Conservation (phyloP, 306 rosid species). For the Trichosanthes truncata region DNA sequence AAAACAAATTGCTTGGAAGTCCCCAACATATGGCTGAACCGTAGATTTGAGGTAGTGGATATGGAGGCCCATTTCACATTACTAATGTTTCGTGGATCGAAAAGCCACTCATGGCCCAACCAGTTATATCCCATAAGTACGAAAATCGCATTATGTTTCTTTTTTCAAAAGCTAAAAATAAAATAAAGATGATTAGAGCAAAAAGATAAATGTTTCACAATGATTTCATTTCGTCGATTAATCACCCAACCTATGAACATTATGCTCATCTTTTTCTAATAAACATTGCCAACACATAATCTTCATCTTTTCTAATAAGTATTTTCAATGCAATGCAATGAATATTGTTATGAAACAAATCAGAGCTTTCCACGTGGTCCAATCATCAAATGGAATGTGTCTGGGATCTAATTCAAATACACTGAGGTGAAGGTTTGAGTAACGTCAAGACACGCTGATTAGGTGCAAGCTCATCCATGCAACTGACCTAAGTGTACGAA, state of each 20-base stretch:
- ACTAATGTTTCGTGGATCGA: background rate
- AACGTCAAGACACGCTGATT: too few species aligned
- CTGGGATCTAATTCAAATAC: too few species aligned
- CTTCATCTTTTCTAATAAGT: too few species aligned
- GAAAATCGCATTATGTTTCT: background rate
- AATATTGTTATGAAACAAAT: too few species aligned
- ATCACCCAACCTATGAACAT: background rate
- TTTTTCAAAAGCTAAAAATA: background rate
- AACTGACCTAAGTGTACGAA: too few species aligned
- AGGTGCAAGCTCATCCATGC: too few species aligned
- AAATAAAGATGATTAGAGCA: background rate
- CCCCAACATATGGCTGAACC: background rate
- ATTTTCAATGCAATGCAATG: too few species aligned
- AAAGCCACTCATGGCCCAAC: background rate
- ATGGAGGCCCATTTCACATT: background rate
- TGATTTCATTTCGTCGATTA: background rate
- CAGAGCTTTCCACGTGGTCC: too few species aligned
- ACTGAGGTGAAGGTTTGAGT: too few species aligned
- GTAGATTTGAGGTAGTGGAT: background rate
- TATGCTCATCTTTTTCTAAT: background rate
- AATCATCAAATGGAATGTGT: too few species aligned
- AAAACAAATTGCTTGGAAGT: background rate
- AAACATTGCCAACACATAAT: too few species aligned
- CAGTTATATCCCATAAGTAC: background rate
- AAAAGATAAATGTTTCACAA: background rate